Evolutionary conservation across 805 yeast species (phyloP).

Genomic region (Wickerhamomyces canadensis): DNA sequence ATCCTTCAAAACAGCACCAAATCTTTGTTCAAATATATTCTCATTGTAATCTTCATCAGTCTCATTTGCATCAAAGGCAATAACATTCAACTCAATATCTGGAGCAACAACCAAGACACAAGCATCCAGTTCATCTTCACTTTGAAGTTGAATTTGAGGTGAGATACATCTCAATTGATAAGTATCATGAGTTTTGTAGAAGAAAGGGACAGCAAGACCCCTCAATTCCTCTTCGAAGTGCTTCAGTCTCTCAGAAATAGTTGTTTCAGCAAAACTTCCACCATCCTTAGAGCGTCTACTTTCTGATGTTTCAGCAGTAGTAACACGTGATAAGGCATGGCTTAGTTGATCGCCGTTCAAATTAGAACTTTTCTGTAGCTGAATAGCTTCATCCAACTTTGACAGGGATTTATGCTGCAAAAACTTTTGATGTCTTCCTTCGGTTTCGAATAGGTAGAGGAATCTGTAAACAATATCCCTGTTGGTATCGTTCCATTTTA

Average conservation of each 20-base stretch:
- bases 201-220: slow-evolving; percentile 31
- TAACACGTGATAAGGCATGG: slow-evolving; percentile 13
- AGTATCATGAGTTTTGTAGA: slow-evolving; percentile 41
- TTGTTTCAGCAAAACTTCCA: slow-evolving; percentile 9
- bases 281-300: not conserved
- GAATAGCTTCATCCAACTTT: slow-evolving; percentile 45
- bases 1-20: slow-evolving; percentile 59
- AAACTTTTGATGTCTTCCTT: slow-evolving; percentile 38
- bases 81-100: slow-evolving; percentile 56
- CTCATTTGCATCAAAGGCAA: slow-evolving; percentile 52
- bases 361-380: slow-evolving; percentile 24
- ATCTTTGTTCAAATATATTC: slow-evolving; percentile 55
- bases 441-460: slow-evolving; percentile 40
- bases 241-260: slow-evolving; percentile 28
- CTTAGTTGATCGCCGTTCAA: slow-evolving; percentile 7
- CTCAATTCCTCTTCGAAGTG: slow-evolving; percentile 48
- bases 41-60: slow-evolving; percentile 38
- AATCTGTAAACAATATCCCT: slow-evolving; percentile 62
- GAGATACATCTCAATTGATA: slow-evolving; percentile 63
- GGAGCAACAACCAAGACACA: slow-evolving; percentile 73
- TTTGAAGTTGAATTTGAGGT: slow-evolving; percentile 76
- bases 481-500: slow-evolving; percentile 73
- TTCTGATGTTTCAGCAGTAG: slow-evolving; percentile 11
- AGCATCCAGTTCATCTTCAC: slow-evolving; percentile 45
- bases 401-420: slow-evolving; percentile 43